These are phyloP conservation scores for Xerocomellus intermedius DNA, from an alignment of 768 basidiomycete genomes.

Conservation along the genomic window DNA sequence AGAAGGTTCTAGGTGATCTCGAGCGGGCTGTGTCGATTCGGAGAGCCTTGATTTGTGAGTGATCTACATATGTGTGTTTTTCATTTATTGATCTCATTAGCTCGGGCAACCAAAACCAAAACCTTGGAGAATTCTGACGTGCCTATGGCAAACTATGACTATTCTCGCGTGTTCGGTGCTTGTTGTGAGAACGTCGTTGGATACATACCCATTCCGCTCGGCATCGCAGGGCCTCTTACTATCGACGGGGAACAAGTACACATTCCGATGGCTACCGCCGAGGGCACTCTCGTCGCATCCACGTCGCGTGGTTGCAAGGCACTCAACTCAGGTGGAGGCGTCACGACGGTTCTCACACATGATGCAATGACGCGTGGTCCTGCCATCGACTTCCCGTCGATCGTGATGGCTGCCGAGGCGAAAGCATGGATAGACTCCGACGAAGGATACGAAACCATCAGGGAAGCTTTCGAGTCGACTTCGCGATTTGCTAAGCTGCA, in stretches of 20 bases:
- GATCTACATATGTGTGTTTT: background rate
- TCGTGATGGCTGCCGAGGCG: conserved; percentile 78
- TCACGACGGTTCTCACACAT: conserved; percentile 86
- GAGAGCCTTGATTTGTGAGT: conserved; percentile 85
- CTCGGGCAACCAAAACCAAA: conserved; percentile 81
- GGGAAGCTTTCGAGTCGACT: conserved; percentile 89
- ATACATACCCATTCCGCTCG: conserved; percentile 93
- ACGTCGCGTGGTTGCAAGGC: conserved; percentile 98
- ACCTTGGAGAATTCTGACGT: conserved; percentile 82
- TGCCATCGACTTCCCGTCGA: conserved; percentile 90
- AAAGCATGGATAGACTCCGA: conserved; percentile 84
- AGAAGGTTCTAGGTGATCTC: conserved; percentile 88
- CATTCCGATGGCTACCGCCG: conserved; percentile 99
- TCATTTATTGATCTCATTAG: conserved; percentile 36
- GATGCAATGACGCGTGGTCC: conserved; percentile 99
- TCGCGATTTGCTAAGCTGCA: conserved; percentile 89
- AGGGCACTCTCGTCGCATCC: conserved; percentile 96
- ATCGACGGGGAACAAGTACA: conserved; percentile 83
- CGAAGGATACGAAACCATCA: conserved; percentile 74
- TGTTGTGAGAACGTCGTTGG: conserved; percentile 99
- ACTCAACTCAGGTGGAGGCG: conserved; percentile 93
- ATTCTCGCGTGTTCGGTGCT: conserved; percentile 89
- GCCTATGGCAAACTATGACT: conserved; percentile 86
- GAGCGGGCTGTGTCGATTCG: conserved; percentile 87
- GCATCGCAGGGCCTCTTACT: conserved; percentile 92